Base-by-base conservation (phyloP, 768 basidiomycete species). In the Lentinula sp. region DNA sequence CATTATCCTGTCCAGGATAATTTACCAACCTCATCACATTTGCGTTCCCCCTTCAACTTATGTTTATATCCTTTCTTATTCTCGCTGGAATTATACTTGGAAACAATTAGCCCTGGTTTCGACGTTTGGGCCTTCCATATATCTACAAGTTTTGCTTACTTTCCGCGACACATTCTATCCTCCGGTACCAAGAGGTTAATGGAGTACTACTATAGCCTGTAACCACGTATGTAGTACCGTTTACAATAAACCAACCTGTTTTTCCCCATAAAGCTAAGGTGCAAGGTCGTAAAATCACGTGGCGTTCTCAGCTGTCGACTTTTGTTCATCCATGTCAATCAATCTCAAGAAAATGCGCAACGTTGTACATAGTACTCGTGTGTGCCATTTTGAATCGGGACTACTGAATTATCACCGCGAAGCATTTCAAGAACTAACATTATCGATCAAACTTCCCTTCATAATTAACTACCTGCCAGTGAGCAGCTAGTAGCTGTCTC, bases 41-140 rank as follows among this genome's bases (percentile, higher is more conserved):
- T 42, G 39, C 41, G 55, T 41, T 23, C 39, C 55, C 41, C 41
- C 33, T 56, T 56, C 55, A 41, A 6, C 55, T 54, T 56, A 56
- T 56, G 55, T 56, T 56, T 56, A 56, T 56, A 56, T 42, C 53
- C 53, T 54, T 54, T 54, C 7, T 20, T 37, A 36, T 54, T 54
- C 53, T 37, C 50, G 4, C 13, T n/a, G 53, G 53, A 54, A 41
- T n/a, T n/a, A n/a, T 10, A 18, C 39, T 52, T 39, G 53, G 37
- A 54, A 39, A 33, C 37, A 37, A 41, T 36, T 2, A 54, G 18
- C 37, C 37, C n/a, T 39, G 10, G 4, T 23, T 20, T 16, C 3
- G 20, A 28, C 3, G 28, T 28, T 28, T 3, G 28, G 28, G 28
- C 28, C 28, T 28, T 28, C 28, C 28, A 28, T 28, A 28, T 28